These are phyloP conservation scores for Filobasidium uniguttulatum DNA, from an alignment of 1,284 basidiomycete species.

Conservation along the genomic window DNA sequence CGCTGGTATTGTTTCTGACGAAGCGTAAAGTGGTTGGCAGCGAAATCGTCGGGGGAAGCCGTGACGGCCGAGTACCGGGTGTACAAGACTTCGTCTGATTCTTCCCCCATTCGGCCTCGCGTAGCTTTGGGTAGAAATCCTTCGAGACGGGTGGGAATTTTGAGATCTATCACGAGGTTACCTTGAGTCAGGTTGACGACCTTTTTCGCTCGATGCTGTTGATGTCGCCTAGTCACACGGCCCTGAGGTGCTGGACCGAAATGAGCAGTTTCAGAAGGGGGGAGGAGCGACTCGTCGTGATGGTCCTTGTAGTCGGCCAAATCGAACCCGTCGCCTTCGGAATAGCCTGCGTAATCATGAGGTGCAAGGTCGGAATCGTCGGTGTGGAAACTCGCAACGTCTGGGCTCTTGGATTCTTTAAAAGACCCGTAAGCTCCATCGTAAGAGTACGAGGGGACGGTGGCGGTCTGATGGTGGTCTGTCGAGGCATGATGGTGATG, in stretches of 20 bases:
- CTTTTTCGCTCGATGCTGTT: constrained; percentile 39
- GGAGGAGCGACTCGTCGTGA: constrained; percentile 1
- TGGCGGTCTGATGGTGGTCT: too few species aligned
- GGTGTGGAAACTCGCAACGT: constrained; percentile 1
- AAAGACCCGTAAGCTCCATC: too few species aligned
- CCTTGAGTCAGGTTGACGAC: constrained; percentile 44
- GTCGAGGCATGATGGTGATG: too few species aligned
- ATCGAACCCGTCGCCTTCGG: background rate
- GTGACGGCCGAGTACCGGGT: constrained; percentile 60
- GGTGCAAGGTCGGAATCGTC: background rate
- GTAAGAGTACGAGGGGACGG: background rate
- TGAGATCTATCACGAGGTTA: constrained; percentile 70
- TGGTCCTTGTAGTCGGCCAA: constrained; percentile 9
- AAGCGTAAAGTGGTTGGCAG: constrained; percentile 64
- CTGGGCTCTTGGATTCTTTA: background rate
- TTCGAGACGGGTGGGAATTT: constrained; percentile 65
- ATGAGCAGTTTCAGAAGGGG: constrained; percentile 52
- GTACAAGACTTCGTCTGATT: background rate
- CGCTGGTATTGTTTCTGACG: constrained; percentile 68
- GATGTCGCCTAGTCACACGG: constrained; percentile 56
- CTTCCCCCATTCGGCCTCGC: background rate
- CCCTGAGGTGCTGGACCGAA: constrained; percentile 75
- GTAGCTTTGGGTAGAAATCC: constrained; percentile 52
- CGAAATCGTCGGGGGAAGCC: constrained; percentile 86
- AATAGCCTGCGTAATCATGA: background rate